Percentiles rank a stretch among this genome's conserved stretches.
Conservation (phyloP, 768 basidiomycete species). For the Leccinum obscurum region DNA sequence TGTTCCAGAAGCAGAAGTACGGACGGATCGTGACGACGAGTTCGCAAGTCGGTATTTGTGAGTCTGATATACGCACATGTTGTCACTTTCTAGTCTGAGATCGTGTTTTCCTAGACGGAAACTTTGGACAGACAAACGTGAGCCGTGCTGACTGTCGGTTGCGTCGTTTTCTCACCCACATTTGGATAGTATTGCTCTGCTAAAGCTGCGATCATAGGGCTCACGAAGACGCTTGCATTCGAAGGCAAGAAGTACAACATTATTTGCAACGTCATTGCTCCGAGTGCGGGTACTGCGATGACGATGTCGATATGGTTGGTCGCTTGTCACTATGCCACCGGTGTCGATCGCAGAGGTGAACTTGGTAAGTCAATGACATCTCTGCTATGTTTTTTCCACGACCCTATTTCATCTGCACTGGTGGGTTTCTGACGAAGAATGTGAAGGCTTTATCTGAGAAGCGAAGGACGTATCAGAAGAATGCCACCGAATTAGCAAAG, state of each 20-base stretch:
- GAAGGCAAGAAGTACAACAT: conserved; percentile 94
- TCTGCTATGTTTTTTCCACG: no score
- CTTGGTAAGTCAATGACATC: no score
- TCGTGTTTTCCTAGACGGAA: conserved; percentile 60
- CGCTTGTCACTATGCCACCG: no score
- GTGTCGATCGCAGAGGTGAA: no score
- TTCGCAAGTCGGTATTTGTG: conserved; percentile 91
- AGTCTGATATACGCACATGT: conserved; percentile 31
- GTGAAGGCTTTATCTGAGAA: no score
- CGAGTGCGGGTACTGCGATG: conserved; percentile 92
- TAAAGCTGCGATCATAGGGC: conserved; percentile 87
- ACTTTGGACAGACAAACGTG: conserved; percentile 93
- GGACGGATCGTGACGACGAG: conserved; percentile 95
- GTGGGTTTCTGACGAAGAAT: no score
- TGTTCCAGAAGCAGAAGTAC: conserved; percentile 95
- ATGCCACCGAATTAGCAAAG: no score
- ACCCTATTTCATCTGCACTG: no score
- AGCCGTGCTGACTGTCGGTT: conserved; percentile 14
- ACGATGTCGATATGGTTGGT: conserved; percentile 72
- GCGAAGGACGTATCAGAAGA: no score
- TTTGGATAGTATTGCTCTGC: conserved; percentile 77
- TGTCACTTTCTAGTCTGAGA: conserved; percentile 1
- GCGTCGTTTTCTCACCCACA: not conserved
- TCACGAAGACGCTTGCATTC: conserved; percentile 85
- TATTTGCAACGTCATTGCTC: conserved; percentile 83